Evolutionary conservation across 2,329 filamentous ascomycete genomes (phyloP), one percentile per base, ranked within the genome.

Genomic region (Didymosphaeria variabile): DNA sequence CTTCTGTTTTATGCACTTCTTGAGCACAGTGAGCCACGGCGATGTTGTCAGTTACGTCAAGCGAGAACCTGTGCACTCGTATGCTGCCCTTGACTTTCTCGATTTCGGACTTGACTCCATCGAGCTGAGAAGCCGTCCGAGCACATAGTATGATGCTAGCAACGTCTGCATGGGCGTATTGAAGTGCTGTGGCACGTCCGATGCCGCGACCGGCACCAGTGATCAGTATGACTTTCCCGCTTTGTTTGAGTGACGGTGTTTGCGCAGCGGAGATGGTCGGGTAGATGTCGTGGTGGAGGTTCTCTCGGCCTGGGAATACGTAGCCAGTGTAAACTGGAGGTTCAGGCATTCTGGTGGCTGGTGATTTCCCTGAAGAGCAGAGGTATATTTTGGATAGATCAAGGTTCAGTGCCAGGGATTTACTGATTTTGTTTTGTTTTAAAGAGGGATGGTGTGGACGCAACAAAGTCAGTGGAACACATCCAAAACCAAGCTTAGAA

Each of bases 121-220:
- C 67, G 5, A 86, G 75, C 46, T 70, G 52, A 13, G 44, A 34
- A n/a, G 75, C 67, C 2, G 82, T 85, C 23, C 87, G 83, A 0
- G 86, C 86, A 7, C 77, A 82, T 21, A 89, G 77, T 17, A 82
- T 83, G 58, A 90, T 85, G 31, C 76, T 72, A 0, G 82, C 79
- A 32, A 82, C 83, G 5, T 84, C 84, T 5, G 86, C 86, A 65
- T 77, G 77, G 21, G 86, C 87, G 66, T 83, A 89, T 10, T 84
- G 82, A n/a, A 85, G 68, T 1, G 86, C 86, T 3, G 82, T 85
- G 15, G 82, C 80, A 2, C 78, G 78, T 6, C 87, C 87, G 38
- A 88, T 82, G 3, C 86, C 86, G 42, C 82, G 83, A 2, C 83
- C 84, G 0, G 83, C 86, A 9, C 86, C 87, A 0, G 82, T 86